Conservation (phyloP, 1,284 basidiomycete genomes). For the Tylopilus orsonianus region DNA sequence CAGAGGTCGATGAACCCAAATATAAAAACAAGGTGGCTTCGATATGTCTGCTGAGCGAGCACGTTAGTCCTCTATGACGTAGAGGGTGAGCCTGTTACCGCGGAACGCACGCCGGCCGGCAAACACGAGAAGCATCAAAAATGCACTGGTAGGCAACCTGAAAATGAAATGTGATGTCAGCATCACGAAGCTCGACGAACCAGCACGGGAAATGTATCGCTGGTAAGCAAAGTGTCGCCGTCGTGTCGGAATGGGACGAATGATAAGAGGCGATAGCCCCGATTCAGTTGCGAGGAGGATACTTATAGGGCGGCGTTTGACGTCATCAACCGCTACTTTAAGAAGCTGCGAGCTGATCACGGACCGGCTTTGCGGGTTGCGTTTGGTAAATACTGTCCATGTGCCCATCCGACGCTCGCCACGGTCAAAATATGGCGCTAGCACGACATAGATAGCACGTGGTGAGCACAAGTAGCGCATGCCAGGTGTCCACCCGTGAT, state of each 20-base stretch:
- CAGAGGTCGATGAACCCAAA: background rate
- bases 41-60: background rate
- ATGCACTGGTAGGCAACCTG: background rate
- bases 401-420: background rate
- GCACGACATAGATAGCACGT: constrained; percentile 1
- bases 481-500: background rate
- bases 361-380: background rate
- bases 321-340: background rate
- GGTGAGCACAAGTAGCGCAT: constrained; percentile 15
- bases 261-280: background rate
- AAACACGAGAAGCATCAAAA: background rate
- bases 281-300: background rate
- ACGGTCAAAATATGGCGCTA: constrained; percentile 4
- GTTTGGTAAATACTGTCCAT: background rate
- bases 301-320: background rate
- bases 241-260: background rate
- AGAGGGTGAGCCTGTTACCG: background rate
- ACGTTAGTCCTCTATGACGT: background rate
- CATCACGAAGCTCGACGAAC: background rate
- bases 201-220: too few species aligned
- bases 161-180: background rate
- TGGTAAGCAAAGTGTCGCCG: background rate
- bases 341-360: background rate
- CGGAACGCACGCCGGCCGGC: background rate
- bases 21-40: background rate